These are phyloP conservation scores for Populus hybrid DNA, from an alignment of 441 rosid species.

Conservation along the genomic window DNA sequence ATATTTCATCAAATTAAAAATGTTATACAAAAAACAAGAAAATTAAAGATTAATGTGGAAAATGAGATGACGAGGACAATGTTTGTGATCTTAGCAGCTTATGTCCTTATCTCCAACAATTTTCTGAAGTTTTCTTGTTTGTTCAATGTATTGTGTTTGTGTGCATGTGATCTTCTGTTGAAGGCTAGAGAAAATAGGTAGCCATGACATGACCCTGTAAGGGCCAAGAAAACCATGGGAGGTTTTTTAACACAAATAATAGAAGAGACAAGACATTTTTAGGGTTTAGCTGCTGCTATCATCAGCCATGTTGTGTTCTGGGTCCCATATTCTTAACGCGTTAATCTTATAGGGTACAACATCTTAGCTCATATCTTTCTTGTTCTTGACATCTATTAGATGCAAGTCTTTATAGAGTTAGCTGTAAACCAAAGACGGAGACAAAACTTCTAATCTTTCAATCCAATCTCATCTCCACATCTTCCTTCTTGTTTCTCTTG, in stretches of 20 bases:
- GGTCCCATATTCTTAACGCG: conserved; percentile 46
- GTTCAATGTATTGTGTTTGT: conserved; percentile 25
- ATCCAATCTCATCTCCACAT: neutral
- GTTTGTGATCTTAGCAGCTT: neutral
- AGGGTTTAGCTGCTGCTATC: neutral
- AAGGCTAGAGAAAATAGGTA: neutral
- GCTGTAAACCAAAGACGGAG: neutral
- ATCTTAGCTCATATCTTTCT: conserved; percentile 1
- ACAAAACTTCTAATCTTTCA: neutral
- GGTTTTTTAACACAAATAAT: neutral
- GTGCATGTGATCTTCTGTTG: conserved; percentile 25
- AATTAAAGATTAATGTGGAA: neutral
- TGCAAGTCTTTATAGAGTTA: neutral
- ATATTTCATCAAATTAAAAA: neutral
- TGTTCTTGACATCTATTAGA: neutral
- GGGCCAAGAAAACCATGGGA: conserved; percentile 8
- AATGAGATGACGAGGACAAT: conserved; percentile 20
- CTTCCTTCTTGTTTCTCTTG: neutral
- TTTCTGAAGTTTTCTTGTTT: conserved; percentile 1
- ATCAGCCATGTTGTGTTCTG: conserved; percentile 31
- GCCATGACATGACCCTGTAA: neutral
- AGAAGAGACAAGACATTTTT: neutral
- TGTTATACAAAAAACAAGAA: neutral
- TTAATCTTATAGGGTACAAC: conserved; percentile 6
- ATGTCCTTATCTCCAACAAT: conserved; percentile 6